Percentiles rank a stretch among this genome's conserved stretches.
Evolutionary conservation across 1,284 basidiomycete genomes (phyloP).

Genomic region (Ustilago hordei): DNA sequence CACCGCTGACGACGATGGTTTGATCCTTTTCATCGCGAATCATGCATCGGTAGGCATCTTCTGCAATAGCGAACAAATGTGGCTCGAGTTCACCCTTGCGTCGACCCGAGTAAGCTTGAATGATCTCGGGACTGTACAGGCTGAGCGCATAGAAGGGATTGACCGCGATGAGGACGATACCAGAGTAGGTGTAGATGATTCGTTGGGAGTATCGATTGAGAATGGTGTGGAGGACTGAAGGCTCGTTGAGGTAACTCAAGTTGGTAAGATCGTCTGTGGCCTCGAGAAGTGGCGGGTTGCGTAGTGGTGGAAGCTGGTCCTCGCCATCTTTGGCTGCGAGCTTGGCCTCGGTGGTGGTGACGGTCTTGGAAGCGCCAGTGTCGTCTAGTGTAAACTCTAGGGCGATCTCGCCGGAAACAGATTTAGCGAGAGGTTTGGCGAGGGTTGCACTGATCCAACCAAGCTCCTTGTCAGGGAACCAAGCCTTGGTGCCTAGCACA

Average conservation of each 20-base stretch:
- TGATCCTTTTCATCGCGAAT: slow-evolving; percentile 92
- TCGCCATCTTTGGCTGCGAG: slow-evolving; percentile 51
- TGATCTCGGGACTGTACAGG: slow-evolving; percentile 88
- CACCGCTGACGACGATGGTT: slow-evolving; percentile 98
- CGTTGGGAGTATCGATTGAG: slow-evolving; percentile 95
- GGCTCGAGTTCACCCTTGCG: slow-evolving; percentile 95
- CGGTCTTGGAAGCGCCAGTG: slow-evolving; percentile 52
- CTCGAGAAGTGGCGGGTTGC: slow-evolving; percentile 95
- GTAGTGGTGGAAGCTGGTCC: slow-evolving; percentile 82
- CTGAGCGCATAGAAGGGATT: slow-evolving; percentile 90
- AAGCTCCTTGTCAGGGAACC: slow-evolving; percentile 90
- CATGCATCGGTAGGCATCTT: slow-evolving; percentile 99
- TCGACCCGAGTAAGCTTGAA: slow-evolving; percentile 94
- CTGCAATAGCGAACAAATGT: slow-evolving; percentile 97
- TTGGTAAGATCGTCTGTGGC: slow-evolving; percentile 98
- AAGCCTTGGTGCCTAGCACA: slow-evolving; percentile 70
- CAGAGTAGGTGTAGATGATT: slow-evolving; percentile 98
- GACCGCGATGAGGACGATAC: slow-evolving; percentile 95
- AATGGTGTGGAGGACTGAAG: slow-evolving; percentile 94
- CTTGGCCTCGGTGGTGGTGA: slow-evolving; percentile 60
- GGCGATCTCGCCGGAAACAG: slow-evolving; percentile 52
- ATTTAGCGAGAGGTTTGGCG: slow-evolving; percentile 70
- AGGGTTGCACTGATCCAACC: slow-evolving; percentile 93
- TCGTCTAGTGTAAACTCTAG: slow-evolving; percentile 65
- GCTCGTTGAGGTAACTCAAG: slow-evolving; percentile 97